These are phyloP conservation scores for Cytospora chrysosperma DNA, from an alignment of 2,329 filamentous ascomycete genomes.

Conservation along the genomic window DNA sequence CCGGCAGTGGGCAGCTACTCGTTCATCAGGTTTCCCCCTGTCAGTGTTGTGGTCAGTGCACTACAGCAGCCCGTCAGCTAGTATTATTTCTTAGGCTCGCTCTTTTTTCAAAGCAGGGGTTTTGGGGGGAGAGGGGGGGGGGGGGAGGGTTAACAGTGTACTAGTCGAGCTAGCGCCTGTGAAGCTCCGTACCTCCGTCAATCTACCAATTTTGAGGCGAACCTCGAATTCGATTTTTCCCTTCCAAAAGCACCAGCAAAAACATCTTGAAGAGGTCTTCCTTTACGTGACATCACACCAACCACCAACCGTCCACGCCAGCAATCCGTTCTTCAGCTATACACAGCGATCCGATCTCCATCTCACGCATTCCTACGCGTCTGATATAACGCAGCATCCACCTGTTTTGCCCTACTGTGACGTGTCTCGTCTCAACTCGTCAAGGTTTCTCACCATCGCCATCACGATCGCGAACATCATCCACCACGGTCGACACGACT, in stretches of 20 bases:
- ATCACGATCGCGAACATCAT: slow-evolving; percentile 1
- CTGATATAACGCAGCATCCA: neutral
- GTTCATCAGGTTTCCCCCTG: neutral
- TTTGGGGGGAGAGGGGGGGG: too few species aligned
- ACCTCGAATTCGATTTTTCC: slow-evolving; percentile 9
- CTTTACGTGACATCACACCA: slow-evolving; percentile 9
- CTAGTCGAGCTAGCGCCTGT: slow-evolving; percentile 6
- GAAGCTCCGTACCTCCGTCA: slow-evolving; percentile 14
- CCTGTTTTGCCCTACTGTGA: neutral
- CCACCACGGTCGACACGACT: neutral
- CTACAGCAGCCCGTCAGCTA: too few species aligned
- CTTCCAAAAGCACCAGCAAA: slow-evolving; percentile 12
- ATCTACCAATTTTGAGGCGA: slow-evolving; percentile 11
- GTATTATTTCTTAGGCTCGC: neutral
- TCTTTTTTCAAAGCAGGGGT: too few species aligned
- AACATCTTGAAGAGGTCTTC: slow-evolving; percentile 9
- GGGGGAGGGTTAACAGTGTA: too few species aligned
- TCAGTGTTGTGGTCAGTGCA: too few species aligned
- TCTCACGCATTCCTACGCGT: neutral
- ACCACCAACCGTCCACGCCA: slow-evolving; percentile 3
- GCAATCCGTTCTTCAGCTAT: neutral
- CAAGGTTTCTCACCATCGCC: neutral
- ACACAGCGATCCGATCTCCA: slow-evolving; percentile 8
- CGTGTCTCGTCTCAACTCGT: neutral
- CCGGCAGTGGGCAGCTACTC: too few species aligned